A percentile compares a stretch with the other conserved stretches of the same genome.
Evolutionary conservation across 208 protist species (phyloP).

Genomic region (Vickermania spadyakhi): DNA sequence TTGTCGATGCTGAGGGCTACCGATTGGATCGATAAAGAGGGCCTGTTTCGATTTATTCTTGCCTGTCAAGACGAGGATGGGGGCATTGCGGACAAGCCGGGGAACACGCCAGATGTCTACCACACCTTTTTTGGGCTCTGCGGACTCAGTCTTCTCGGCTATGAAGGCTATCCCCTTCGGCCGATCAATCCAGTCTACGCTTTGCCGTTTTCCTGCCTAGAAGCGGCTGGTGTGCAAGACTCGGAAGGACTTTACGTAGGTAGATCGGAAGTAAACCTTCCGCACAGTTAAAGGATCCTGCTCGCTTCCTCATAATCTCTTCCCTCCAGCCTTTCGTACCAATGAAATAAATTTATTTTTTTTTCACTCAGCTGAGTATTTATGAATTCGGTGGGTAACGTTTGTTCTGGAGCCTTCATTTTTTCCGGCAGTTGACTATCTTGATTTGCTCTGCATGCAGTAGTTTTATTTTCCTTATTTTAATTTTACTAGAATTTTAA

Average conservation of each 20-base stretch:
- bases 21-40: constrained; percentile 92
- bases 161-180: constrained; percentile 49
- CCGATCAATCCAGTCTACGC: constrained; percentile 88
- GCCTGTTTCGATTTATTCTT: constrained; percentile 94
- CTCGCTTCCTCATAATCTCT: too few relatives aligned
- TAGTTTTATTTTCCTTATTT: too few relatives aligned
- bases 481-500: too few relatives aligned
- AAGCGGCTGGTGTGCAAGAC: constrained; percentile 36
- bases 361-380: constrained; percentile 4
- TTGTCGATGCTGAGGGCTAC: constrained; percentile 89
- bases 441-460: too few relatives aligned
- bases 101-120: constrained; percentile 97
- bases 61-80: constrained; percentile 94
- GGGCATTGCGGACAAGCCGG: constrained; percentile 97
- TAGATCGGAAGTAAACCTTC: too few relatives aligned
- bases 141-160: constrained; percentile 91
- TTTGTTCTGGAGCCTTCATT: constrained; percentile 13
- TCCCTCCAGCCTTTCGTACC: too few relatives aligned
- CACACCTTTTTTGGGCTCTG: constrained; percentile 99
- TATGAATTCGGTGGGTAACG: not conserved
- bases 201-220: constrained; percentile 73
- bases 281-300: too few relatives aligned
- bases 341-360: constrained; percentile 1
- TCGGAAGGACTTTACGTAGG: constrained; percentile 51
- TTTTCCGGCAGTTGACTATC: too few relatives aligned